Evolutionary conservation across 176 grass and related monocot genomes (phyloP).

Genomic region (Eremochloa ophiuroides): DNA sequence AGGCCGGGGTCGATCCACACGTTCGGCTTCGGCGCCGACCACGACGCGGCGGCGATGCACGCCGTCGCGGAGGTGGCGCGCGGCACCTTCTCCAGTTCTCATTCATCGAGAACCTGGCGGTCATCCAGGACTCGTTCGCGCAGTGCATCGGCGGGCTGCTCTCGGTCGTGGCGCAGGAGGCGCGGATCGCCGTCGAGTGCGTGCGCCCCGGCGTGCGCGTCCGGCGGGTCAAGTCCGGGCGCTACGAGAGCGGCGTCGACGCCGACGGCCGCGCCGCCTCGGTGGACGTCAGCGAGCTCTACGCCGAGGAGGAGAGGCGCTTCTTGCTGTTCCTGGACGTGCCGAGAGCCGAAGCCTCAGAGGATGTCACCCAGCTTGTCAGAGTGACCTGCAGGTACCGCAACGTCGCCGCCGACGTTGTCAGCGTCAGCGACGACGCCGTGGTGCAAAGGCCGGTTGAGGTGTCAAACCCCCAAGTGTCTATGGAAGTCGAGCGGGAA

Average conservation of each 20-base stretch:
- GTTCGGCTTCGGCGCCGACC: background rate
- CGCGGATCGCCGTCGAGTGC: slow-evolving; percentile 23
- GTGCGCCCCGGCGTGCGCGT: slow-evolving; percentile 32
- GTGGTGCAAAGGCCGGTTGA: background rate
- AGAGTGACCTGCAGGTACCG: slow-evolving; percentile 29
- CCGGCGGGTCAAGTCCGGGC: slow-evolving; percentile 28
- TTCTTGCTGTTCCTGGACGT: slow-evolving; percentile 42
- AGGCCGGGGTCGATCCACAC: background rate
- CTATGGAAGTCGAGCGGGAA: slow-evolving; percentile 35
- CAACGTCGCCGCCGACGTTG: background rate
- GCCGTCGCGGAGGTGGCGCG: slow-evolving; percentile 38
- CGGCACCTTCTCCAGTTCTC: slow-evolving; percentile 57
- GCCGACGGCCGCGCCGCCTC: slow-evolving; percentile 16
- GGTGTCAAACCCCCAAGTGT: background rate
- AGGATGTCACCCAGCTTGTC: slow-evolving; percentile 7
- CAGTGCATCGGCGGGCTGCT: slow-evolving; percentile 68
- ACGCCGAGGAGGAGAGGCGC: slow-evolving; percentile 48
- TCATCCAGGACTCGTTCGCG: slow-evolving; percentile 56
- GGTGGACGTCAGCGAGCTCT: slow-evolving; percentile 39
- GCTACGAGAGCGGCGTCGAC: slow-evolving; percentile 32
- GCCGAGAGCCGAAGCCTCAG: background rate
- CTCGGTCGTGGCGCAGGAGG: slow-evolving; percentile 35
- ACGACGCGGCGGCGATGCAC: slow-evolving; percentile 38
- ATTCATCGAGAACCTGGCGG: slow-evolving; percentile 40
- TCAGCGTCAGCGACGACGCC: background rate